Evolutionary conservation across 2,329 filamentous ascomycete species (phyloP), one percentile per base, ranked within the genome.

Genomic region (Mycogone perniciosa): DNA sequence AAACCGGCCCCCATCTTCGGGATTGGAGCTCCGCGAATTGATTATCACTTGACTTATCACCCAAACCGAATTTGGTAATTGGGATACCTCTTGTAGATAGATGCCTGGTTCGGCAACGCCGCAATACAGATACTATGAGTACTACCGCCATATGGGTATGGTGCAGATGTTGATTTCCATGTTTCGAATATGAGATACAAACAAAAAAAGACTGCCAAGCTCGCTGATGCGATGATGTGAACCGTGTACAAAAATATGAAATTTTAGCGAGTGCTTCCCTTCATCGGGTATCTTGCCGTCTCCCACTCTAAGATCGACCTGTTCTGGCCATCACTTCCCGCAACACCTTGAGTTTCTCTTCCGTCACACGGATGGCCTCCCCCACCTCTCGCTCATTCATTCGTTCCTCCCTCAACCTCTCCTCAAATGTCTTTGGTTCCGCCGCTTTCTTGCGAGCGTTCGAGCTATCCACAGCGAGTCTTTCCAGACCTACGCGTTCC

Each of bases 291-390:
- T 41, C 45, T 45, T 29, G 30, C 26, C 31, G 35, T 57, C 52
- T 43, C 26, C 13, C 7, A 31, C 20, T 20, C 31, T 53, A 7
- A 35, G 11, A 35, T 11, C 13, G 51, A 30, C 44, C 74, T 33
- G 49, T 78, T 64, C 76, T 82, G 63, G 76, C 77, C 55, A 80
- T 78, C 31, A 89, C 86, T 39, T 80, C 77, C 67, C 91, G 91
- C 55, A 99, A 70, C 39, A 86, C 80, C 50, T 80, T 77, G 31
- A 99, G 71, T 62, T 88, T 86, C 72, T 96, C 86, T 65, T 96
- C 89, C 3, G 92, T 96, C 31, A 95, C 81, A 48, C 80, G 75
- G 54, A 96, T 92, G 20, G 89, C 88, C 71, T 95, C 82, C 56
- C 84, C 80, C 53, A 95, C 79, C 64, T 93, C 85, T 33, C 81